Base-by-base conservation (phyloP, 2,329 filamentous ascomycete genomes). In the Aspergillus unguis region DNA sequence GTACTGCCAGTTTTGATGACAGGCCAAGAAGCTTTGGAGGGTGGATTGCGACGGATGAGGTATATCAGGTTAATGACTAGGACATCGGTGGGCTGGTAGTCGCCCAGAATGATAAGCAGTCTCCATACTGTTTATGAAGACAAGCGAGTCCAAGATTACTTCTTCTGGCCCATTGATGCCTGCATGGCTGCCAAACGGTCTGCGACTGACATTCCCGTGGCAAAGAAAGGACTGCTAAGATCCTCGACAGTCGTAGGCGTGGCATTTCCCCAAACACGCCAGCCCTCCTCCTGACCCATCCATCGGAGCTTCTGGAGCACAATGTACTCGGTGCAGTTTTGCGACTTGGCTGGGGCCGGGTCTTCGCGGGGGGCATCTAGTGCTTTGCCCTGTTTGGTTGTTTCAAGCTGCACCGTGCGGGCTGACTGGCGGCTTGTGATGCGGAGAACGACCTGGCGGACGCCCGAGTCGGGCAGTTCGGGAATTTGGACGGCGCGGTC, bases 241-340 rank as follows among this genome's bases (percentile, higher is more conserved):
- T 71, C 67, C 10, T 71, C 62, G 44, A 75, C 43, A 17, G 66
- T 73, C 6, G 71, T 76, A 54, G 77, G 73, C 28, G 70, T 69
- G 42, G 71, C 61, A 51, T 72, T 71, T 3, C 79, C 79, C 79
- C 78, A 81, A 46, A 80, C 63, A 56, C 71, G 74, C 79, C 79
- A 81, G 11, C 69, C 63, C 9, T 68, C 66, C 37, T 75, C 66
- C 54, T 72, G 65, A 6, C 75, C 72, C 29, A 67, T 66, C 62
- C 72, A 67, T 33, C 72, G 62, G 32, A 74, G 57, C 62, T 74
- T 72, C 66, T 81, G 78, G 26, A 81, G 60, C 10, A 81, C 78
- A 29, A 81, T 59, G 55, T 81, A 79, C 62, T 81, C 79, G 2
- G 66, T 70, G 55, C 71, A 71, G 56, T 73, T 71, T 63, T 73